A percentile compares a stretch with the other conserved stretches of the same genome.
Conservation (phyloP, 768 basidiomycete species). For the Lentinula raphanica region DNA sequence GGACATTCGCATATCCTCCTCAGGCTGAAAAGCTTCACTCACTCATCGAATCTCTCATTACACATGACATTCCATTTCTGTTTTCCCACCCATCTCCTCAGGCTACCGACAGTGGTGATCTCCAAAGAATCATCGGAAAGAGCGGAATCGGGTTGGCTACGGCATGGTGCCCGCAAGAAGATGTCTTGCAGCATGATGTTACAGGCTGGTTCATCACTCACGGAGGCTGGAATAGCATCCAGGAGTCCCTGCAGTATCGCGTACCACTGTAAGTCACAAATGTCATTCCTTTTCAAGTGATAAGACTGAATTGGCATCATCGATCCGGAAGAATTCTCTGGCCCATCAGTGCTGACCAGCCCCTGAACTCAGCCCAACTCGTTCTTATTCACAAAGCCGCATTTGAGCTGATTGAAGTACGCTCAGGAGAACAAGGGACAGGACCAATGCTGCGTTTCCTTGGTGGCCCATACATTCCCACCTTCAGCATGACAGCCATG, state of each 20-base stretch:
- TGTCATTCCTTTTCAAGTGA: too few relatives aligned
- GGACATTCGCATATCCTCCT: neutral
- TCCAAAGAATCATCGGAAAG: neutral
- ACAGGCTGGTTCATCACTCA: constrained; percentile 6
- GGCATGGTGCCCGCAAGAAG: neutral
- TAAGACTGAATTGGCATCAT: neutral
- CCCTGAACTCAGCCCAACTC: neutral
- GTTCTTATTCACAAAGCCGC: neutral
- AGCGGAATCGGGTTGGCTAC: neutral
- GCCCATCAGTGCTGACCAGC: constrained; percentile 3
- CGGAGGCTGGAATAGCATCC: constrained; percentile 5
- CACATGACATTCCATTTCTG: neutral
- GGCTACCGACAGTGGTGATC: neutral
- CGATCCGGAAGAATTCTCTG: neutral
- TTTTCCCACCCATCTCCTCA: neutral
- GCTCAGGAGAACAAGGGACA: neutral
- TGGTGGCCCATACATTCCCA: neutral
- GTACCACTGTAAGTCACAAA: constrained; percentile 3
- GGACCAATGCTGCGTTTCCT: neutral
- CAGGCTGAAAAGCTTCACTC: neutral
- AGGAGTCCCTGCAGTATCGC: neutral
- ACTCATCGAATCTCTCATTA: neutral
- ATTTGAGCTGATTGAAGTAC: constrained; percentile 4
- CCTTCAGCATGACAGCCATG: neutral
- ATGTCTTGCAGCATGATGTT: neutral